These are phyloP conservation scores for Penicillium paradoxum DNA, from an alignment of 495 filamentous ascomycete genomes.

Conservation along the genomic window DNA sequence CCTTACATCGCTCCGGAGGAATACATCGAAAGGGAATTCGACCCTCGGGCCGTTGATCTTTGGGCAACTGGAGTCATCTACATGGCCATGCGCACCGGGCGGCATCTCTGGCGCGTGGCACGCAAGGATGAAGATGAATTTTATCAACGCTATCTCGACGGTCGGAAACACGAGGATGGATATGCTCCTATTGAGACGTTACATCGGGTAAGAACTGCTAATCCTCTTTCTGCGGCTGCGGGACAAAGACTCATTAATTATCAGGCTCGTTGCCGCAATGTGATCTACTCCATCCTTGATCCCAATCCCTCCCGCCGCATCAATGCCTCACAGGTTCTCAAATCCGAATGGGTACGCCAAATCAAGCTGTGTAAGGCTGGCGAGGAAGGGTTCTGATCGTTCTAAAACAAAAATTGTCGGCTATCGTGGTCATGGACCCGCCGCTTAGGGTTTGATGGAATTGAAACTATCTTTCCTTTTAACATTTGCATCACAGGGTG, in stretches of 20 bases:
- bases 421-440: not conserved
- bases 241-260: conserved; percentile 31
- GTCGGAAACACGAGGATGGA: conserved; percentile 86
- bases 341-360: conserved; percentile 96
- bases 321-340: conserved; percentile 91
- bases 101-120: conserved; percentile 94
- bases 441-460: conserved; percentile 5
- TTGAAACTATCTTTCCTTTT: conserved; percentile 2
- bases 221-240: conserved; percentile 5
- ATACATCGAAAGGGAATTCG: conserved; percentile 91
- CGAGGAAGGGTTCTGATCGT: conserved; percentile 73
- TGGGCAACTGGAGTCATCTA: conserved; percentile 99
- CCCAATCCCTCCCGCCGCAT: conserved; percentile 88
- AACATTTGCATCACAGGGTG: conserved; percentile 22
- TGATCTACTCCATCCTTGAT: conserved; percentile 97
- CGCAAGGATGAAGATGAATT: conserved; percentile 97
- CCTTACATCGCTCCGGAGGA: conserved; percentile 98
- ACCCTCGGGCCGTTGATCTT: conserved; percentile 92
- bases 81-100: conserved; percentile 98
- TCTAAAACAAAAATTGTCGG: not conserved
- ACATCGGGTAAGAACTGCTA: conserved; percentile 71
- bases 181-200: conserved; percentile 95
- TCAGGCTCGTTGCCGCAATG: conserved; percentile 94
- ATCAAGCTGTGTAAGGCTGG: conserved; percentile 95
- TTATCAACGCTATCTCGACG: conserved; percentile 87